Base-by-base conservation (phyloP, 192 early-diverging fungal genomes). In the Pilaira anomala region DNA sequence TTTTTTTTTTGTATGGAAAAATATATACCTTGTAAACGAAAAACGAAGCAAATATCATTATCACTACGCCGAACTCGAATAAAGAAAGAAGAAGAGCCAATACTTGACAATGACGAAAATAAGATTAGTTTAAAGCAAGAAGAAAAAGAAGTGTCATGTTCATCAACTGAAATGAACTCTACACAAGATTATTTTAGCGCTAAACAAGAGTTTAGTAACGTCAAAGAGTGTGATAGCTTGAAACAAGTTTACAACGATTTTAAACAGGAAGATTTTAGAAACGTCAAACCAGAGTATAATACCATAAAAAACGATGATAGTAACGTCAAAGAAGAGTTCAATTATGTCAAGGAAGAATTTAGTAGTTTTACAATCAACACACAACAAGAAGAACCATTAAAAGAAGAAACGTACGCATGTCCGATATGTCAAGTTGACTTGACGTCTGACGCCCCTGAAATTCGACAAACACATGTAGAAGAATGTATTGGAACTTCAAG, bases 391-490 rank as follows among this genome's bases (percentile, higher is more conserved):
- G 28, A 55, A n/a, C 3, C 2, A 33, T 3, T 33, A 4, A 11
- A 55, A 18, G 30, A 2, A 12, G 19, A 19, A 18, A 19, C 53
- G 6, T 3, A 42, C 4, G 21, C 21, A 14, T 58, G 56, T 41
- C 56, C 56, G 11, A 58, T 58, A 19, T 58, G 56, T 3, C 21
- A 22, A 28, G 13, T 5, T n/a, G 22, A 41, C 56, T 58, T 25
- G 56, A 8, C 13, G 13, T 46, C 13, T 46, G 16, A 18, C 4
- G 22, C 36, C 13, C 14, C 40, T 25, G 14, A 22, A 12, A 14
- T 58, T 36, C 33, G 56, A 24, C 56, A 58, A 42, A 40, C 13
- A 14, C 56, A 58, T 25, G 41, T 58, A 0, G 56, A 58, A 2
- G 33, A 42, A 42, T 58, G 56, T 39, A 21, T 58, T 21, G 9